These are phyloP conservation scores for Colletotrichum sp. DNA, from an alignment of 2,329 filamentous ascomycete genomes.

Conservation along the genomic window DNA sequence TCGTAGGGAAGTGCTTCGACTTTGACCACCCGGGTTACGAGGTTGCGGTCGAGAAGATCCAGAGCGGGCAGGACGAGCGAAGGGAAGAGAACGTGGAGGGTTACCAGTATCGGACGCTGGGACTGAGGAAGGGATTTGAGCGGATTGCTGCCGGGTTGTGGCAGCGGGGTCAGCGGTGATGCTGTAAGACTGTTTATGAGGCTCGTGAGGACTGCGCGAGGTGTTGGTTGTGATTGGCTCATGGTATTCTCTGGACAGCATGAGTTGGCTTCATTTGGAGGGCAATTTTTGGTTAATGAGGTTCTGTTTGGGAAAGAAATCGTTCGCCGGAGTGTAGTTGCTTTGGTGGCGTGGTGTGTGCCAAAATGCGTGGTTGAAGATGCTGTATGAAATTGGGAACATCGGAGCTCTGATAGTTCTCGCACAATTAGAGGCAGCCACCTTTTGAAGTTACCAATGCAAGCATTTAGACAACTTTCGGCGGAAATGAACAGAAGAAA, in stretches of 20 bases:
- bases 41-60: conserved; percentile 81
- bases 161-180: conserved; percentile 26
- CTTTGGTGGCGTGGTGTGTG: background rate
- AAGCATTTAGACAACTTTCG: background rate
- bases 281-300: background rate
- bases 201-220: conserved; percentile 52
- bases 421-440: background rate
- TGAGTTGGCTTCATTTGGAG: background rate
- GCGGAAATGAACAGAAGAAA: background rate
- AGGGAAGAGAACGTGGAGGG: conserved; percentile 86
- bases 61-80: conserved; percentile 82
- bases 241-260: background rate
- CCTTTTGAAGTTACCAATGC: background rate
- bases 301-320: background rate
- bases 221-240: conserved; percentile 29
- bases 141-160: conserved; percentile 8
- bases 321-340: background rate
- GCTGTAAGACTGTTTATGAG: conserved; percentile 49
- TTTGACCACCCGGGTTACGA: conserved; percentile 65
- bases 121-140: conserved; percentile 35
- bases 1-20: background rate
- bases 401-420: background rate
- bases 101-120: conserved; percentile 68
- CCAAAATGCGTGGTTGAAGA: background rate
- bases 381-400: background rate